Evolutionary conservation across 768 basidiomycete genomes (phyloP).

Genomic region (Pleurotus pulmonarius): DNA sequence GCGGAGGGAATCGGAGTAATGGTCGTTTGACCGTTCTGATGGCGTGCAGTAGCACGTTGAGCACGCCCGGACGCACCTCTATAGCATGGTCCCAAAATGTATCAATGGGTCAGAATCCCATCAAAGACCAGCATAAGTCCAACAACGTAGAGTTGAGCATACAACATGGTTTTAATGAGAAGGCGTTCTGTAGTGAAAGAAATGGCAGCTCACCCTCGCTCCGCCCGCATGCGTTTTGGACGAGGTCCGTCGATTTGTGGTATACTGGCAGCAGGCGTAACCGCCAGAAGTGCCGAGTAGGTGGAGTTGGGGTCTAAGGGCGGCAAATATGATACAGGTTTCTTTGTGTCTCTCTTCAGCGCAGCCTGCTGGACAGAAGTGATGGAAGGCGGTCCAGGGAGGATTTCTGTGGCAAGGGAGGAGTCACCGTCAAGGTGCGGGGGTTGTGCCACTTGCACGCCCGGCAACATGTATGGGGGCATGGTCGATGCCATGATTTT

Average conservation of each 20-base stretch:
- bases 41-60: conserved; percentile 69
- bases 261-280: conserved; percentile 46
- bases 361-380: conserved; percentile 66
- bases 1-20: conserved; percentile 30
- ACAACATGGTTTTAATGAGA: no score
- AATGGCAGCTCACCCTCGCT: conserved; percentile 60
- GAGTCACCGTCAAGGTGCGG: conserved; percentile 81
- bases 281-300: conserved; percentile 73
- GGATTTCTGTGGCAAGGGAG: conserved; percentile 82
- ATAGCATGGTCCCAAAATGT: conserved; percentile 11
- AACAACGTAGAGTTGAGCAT: background rate
- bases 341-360: conserved; percentile 78
- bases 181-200: conserved; percentile 8
- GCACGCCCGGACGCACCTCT: conserved; percentile 64
- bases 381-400: conserved; percentile 82
- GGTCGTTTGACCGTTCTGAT: conserved; percentile 43
- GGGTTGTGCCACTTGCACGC: conserved; percentile 71
- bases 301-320: conserved; percentile 85
- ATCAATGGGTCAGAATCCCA: background rate
- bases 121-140: background rate
- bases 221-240: conserved; percentile 68
- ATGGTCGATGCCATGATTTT: conserved; percentile 67
- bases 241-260: conserved; percentile 65
- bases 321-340: conserved; percentile 79
- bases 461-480: conserved; percentile 70